Percentiles rank a stretch among this genome's conserved stretches.
Evolutionary conservation across 805 yeast species (phyloP).

Genomic region (Monosporozyma unispora): DNA sequence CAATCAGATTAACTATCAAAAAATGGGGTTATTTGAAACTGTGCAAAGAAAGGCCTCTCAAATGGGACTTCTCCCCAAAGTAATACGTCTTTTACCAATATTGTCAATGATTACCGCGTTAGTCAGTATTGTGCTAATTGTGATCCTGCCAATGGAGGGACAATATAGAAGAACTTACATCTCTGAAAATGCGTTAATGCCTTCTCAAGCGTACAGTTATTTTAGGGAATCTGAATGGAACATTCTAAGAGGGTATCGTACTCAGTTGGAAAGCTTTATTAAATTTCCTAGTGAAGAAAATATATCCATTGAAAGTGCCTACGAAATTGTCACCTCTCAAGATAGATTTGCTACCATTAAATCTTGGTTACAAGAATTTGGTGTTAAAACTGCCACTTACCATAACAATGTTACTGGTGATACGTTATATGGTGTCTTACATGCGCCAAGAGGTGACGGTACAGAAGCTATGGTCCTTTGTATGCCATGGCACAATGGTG

Average conservation of each 20-base stretch:
- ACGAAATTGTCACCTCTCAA: constrained; percentile 7
- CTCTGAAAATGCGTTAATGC: constrained; percentile 93
- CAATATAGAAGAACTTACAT: constrained; percentile 77
- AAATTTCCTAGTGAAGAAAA: constrained; percentile 19
- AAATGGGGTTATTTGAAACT: constrained; percentile 21
- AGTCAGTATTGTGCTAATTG: constrained; percentile 49
- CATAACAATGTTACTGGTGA: constrained; percentile 35
- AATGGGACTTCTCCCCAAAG: constrained; percentile 39
- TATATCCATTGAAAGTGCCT: constrained; percentile 4
- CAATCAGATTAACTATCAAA: not conserved
- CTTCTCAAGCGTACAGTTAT: constrained; percentile 88
- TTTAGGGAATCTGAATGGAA: constrained; percentile 95
- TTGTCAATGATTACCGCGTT: constrained; percentile 36
- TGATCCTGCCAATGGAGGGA: constrained; percentile 62
- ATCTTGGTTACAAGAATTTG: constrained; percentile 60
- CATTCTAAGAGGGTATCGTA: constrained; percentile 71
- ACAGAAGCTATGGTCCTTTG: constrained; percentile 89
- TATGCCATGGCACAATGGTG: constrained; percentile 77
- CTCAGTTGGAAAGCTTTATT: constrained; percentile 28
- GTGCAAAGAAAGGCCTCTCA: constrained; percentile 37
- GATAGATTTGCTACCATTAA: constrained; percentile 40
- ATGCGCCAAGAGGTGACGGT: constrained; percentile 92
- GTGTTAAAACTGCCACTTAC: constrained; percentile 52
- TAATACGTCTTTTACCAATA: constrained; percentile 36
- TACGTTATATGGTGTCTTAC: constrained; percentile 69